Base-by-base conservation (phyloP, 2,329 filamentous ascomycete species). In the Penicillium janthinellum region DNA sequence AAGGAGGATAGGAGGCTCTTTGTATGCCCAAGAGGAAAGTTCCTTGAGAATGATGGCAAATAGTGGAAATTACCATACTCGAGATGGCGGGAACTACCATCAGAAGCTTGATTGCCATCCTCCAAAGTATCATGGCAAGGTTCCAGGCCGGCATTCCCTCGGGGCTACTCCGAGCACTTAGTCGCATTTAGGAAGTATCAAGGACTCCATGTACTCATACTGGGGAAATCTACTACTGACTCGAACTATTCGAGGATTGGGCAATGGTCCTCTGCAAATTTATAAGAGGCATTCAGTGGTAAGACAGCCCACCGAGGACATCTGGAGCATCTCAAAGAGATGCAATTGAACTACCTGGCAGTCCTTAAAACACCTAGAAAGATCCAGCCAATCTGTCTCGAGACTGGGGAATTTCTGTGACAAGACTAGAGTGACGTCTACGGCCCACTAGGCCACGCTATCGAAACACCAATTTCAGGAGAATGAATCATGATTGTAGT, bases 1-100 rank as follows among this genome's bases (percentile, higher is more conserved):
- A 15, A 34, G 45, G 20, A 12, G 31, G 28, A 35, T 5, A 44
- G 3, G 20, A 84, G 84, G 35, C 22, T 17, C 5, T 28, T 54
- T 54, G 22, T 54, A 54, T 54, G 28, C 51, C 22, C 38, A 52
- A 14, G 49, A 15, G 49, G 49, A 20, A 39, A 35, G 17, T 35
- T 11, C 20, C 49, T 52, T 14, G 31, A 31, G 31, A 37, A 6
- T 10, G 8, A 25, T n/a, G 12, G 20, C 20, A 22, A 22, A 22
- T 22, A 12, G 22, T 44, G 41, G 41, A 44, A 44, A 44, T 12
- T 25, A 7, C 20, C 41, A 44, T 3, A 20, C 5, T 25, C 20
- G 22, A 14, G 3, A 44, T 44, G 11, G 41, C 20, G 20, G 20
- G 22, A 44, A 22, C 41, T 44, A 14, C 41, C 41, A 44, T 6